phyloP scores from a whole-genome alignment of 2,329 filamentous ascomycete species.

The Pestalotiopsis sp. region DNA sequence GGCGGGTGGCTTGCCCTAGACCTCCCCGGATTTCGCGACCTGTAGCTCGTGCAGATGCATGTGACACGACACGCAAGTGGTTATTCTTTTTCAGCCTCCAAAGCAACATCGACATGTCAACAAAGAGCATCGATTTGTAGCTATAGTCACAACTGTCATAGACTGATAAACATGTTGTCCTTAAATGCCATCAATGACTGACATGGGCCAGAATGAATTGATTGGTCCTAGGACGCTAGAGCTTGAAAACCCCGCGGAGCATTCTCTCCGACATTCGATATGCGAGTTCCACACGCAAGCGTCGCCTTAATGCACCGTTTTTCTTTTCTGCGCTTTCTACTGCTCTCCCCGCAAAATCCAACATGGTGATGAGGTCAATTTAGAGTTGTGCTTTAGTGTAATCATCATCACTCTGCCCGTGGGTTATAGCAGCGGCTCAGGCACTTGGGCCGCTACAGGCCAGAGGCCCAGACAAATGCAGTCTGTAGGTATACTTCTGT shows the following conservation, averaged over 20 bases:
- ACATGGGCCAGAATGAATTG: no score
- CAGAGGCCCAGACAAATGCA: not conserved
- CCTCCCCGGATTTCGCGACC: not conserved
- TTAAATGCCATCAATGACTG: no score
- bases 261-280: not conserved
- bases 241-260: not conserved
- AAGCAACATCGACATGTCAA: not conserved
- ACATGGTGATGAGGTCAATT: not conserved
- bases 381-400: not conserved
- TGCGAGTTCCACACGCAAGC: not conserved
- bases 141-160: no score
- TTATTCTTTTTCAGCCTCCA: not conserved
- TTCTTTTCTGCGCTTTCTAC: not conserved
- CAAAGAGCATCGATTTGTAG: no score
- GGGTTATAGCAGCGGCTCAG: not conserved
- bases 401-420: conserved; percentile 1
- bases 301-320: not conserved
- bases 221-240: not conserved
- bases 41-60: not conserved
- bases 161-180: no score
- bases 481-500: no score
- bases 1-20: not conserved
- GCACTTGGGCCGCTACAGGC: not conserved
- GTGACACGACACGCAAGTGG: no score
- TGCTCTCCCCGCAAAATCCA: not conserved